Base-by-base conservation (phyloP, 352 stramenopile species). In the Hyaloperonospora arabidopsidis region DNA sequence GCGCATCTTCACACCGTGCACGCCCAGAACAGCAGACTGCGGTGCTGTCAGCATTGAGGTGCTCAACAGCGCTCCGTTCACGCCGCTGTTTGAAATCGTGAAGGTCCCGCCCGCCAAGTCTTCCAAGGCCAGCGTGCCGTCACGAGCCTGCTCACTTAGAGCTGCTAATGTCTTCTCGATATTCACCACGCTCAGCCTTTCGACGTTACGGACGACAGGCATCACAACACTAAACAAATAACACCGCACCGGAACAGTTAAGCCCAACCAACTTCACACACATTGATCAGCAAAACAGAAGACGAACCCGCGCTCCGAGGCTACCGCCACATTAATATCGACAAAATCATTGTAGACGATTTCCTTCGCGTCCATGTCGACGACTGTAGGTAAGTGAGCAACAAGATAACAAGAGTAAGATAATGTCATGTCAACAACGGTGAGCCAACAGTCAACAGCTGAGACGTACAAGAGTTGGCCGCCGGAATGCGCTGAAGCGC, bases 341-440 rank as follows among this genome's bases (percentile, higher is more conserved):
- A 94, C 92, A 64, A 98, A 99, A 52, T 99, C 93, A 59, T 97
- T 93, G 80, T 99, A 98, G 15, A 99, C 94, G 50, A 99, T 97
- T 71, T 99, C 96, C 61, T 98, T 97, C n/a, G 84, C 82, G 15
- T 90, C 92, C 71, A 98, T 96, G 64, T 99, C 97, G 52, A 99
- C 97, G 57, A 97, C 82, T 95, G 55, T 21, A 40, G 17, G 7
- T 12, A 23, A 54, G 17, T 23, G 35, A 25, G 40, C 52, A 17
- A 45, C 21, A 21, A 2, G 6, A 46, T 25, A 45, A 45, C 54
- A 28, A 21, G 5, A 57, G 59, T 55, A 35, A 32, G 19, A 29
- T 45, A n/a, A 40, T 40, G 22, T 22, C 21, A 34, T 11, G 25
- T 10, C 8, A 22, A 25, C 22, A 48, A 25, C 10, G 2, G 22